A percentile compares a stretch with the other conserved stretches of the same genome.
Conservation (phyloP, 345 rosid species). For the Laguncularia racemosa region DNA sequence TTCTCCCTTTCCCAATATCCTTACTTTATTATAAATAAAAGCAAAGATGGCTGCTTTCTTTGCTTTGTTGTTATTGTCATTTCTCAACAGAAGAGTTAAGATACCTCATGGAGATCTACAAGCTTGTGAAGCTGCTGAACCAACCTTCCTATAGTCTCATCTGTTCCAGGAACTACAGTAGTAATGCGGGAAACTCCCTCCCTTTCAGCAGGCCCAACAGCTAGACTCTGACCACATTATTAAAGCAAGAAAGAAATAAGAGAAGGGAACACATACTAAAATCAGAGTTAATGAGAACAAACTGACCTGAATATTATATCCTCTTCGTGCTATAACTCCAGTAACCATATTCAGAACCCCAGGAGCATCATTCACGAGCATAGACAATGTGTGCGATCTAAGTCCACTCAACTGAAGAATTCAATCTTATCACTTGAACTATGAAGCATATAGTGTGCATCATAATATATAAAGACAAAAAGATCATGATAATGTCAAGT, state of each 20-base stretch:
- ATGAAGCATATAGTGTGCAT: no score
- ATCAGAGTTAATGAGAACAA: slow-evolving; percentile 8
- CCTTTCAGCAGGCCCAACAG: slow-evolving; percentile 55
- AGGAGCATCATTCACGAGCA: slow-evolving; percentile 69
- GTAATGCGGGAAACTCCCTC: slow-evolving; percentile 62
- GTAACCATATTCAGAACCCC: slow-evolving; percentile 87
- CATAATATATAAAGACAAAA: neutral
- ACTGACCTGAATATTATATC: slow-evolving; percentile 80
- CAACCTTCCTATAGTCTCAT: slow-evolving; percentile 58
- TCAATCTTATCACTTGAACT: no score
- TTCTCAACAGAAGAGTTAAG: no score
- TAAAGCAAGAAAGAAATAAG: slow-evolving; percentile 1
- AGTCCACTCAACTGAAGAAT: slow-evolving; percentile 64
- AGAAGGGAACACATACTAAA: slow-evolving; percentile 4
- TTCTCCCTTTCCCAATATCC: no score
- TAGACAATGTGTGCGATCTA: slow-evolving; percentile 71
- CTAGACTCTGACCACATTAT: slow-evolving; percentile 41
- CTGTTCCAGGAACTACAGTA: slow-evolving; percentile 58
- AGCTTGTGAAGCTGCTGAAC: slow-evolving; percentile 57
- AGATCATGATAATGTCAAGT: no score
- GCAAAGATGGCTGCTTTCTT: no score
- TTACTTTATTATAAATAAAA: no score
- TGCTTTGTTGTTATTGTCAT: no score
- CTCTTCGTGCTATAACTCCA: slow-evolving; percentile 79
- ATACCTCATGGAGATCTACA: slow-evolving; percentile 56